Percentiles rank a stretch among this genome's conserved stretches.
phyloP scores from a whole-genome alignment of 2,329 filamentous ascomycete species.

The Diaporthe sp. region DNA sequence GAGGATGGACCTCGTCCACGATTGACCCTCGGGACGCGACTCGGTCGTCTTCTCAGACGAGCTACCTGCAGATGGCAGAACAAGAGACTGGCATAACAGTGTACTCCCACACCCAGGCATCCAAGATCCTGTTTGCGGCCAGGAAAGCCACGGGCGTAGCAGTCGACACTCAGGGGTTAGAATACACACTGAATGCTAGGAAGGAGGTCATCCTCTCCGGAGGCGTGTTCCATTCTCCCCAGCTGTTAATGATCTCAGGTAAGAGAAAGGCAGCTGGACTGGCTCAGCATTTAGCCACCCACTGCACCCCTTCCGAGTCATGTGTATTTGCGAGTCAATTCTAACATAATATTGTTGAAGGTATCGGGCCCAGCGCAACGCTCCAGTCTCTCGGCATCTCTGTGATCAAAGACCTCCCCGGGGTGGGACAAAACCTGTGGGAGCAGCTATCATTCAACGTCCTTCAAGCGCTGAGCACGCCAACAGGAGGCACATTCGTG shows the following conservation, averaged over 20 bases:
- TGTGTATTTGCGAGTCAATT: no score
- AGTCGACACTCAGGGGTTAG: background rate
- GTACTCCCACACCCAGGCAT: slow-evolving; percentile 26
- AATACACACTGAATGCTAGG: background rate
- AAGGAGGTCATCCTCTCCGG: slow-evolving; percentile 24
- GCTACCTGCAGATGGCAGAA: slow-evolving; percentile 43
- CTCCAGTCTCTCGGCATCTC: slow-evolving; percentile 37
- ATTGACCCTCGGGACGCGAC: slow-evolving; percentile 31
- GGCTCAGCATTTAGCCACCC: background rate
- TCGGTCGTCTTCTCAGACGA: slow-evolving; percentile 13
- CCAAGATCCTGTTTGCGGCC: background rate
- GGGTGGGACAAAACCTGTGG: slow-evolving; percentile 37
- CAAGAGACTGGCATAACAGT: slow-evolving; percentile 42
- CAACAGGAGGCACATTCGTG: background rate
- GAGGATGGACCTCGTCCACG: slow-evolving; percentile 9
- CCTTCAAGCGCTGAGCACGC: background rate
- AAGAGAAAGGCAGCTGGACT: background rate
- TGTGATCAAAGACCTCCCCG: slow-evolving; percentile 26
- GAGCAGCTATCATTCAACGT: slow-evolving; percentile 14
- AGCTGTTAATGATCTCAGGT: slow-evolving; percentile 50
- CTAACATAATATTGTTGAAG: background rate
- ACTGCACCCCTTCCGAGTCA: no score
- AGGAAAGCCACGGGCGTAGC: background rate
- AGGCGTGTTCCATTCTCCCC: slow-evolving; percentile 54
- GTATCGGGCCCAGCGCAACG: background rate